These are phyloP conservation scores for Sporisorium iseilematis-ciliati DNA, from an alignment of 1,284 basidiomycete species.

Conservation along the genomic window DNA sequence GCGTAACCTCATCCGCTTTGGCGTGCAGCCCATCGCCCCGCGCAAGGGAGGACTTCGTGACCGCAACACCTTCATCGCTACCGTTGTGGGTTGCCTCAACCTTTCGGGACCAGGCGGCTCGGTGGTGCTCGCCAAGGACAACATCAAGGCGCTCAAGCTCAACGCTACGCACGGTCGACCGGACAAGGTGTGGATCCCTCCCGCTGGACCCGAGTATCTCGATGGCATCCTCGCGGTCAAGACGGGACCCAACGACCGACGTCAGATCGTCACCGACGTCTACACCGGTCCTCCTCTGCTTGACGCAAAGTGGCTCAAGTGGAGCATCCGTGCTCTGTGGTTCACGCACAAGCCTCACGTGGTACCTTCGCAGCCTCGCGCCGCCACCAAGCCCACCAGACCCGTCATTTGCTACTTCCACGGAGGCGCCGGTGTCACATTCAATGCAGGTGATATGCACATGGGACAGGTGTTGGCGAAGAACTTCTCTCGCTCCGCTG, in stretches of 20 bases:
- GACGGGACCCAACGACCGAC: constrained; percentile 41
- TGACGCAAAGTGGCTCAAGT: constrained; percentile 64
- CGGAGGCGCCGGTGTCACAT: constrained; percentile 66
- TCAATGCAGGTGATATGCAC: constrained; percentile 64
- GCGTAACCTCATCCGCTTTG: constrained; percentile 54
- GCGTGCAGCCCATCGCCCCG: constrained; percentile 61
- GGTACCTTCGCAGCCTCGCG: constrained; percentile 38
- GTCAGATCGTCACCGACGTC: constrained; percentile 31
- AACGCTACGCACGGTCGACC: constrained; percentile 39
- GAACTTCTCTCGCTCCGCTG: constrained; percentile 47
- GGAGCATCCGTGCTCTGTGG: constrained; percentile 59
- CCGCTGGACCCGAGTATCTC: constrained; percentile 58
- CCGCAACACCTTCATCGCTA: constrained; percentile 50
- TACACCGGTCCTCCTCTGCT: constrained; percentile 64
- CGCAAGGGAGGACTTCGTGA: constrained; percentile 63
- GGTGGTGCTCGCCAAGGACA: constrained; percentile 47
- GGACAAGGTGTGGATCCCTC: constrained; percentile 65
- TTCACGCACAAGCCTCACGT: constrained; percentile 58
- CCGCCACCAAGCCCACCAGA: constrained; percentile 33
- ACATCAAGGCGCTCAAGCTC: constrained; percentile 55
- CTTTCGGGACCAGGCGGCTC: constrained; percentile 61
- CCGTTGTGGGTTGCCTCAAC: constrained; percentile 52
- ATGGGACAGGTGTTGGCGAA: constrained; percentile 62
- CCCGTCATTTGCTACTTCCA: constrained; percentile 68
- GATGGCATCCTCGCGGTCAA: constrained; percentile 63